phyloP scores from a whole-genome alignment of 208 protist genomes.

The Angomonas deanei region DNA sequence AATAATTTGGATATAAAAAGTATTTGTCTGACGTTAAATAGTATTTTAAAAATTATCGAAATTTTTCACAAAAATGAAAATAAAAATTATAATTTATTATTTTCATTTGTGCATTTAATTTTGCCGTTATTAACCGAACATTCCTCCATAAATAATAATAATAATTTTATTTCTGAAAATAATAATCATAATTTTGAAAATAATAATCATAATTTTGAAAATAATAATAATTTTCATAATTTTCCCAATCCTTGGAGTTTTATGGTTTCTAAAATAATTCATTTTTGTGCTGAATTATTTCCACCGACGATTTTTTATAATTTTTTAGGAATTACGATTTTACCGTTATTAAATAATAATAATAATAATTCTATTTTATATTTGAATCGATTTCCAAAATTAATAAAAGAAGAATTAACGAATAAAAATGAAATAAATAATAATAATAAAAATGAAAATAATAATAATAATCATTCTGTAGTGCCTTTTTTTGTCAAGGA shows the following conservation, averaged over 20 bases:
- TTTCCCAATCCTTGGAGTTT: background rate
- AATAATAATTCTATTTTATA: background rate
- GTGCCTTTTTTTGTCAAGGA: background rate
- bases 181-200: background rate
- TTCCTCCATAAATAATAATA: background rate
- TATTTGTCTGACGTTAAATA: background rate
- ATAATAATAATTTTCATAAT: slow-evolving; percentile 1
- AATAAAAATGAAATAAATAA: slow-evolving; percentile 1
- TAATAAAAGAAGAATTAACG: background rate
- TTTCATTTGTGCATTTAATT: background rate
- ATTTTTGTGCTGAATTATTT: background rate
- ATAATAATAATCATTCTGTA: background rate
- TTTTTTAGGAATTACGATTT: background rate
- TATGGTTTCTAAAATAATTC: background rate
- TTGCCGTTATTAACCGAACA: background rate
- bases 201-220: background rate
- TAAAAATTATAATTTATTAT: slow-evolving; percentile 1
- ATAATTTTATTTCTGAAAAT: background rate
- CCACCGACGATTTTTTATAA: background rate
- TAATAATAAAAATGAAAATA: slow-evolving; percentile 1
- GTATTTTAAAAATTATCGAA: background rate
- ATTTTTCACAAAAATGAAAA: background rate
- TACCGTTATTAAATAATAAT: background rate
- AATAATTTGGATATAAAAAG: background rate
- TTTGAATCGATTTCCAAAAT: background rate